Conservation (phyloP, 768 basidiomycete species). For the Coprinopsis marcescibilis region DNA sequence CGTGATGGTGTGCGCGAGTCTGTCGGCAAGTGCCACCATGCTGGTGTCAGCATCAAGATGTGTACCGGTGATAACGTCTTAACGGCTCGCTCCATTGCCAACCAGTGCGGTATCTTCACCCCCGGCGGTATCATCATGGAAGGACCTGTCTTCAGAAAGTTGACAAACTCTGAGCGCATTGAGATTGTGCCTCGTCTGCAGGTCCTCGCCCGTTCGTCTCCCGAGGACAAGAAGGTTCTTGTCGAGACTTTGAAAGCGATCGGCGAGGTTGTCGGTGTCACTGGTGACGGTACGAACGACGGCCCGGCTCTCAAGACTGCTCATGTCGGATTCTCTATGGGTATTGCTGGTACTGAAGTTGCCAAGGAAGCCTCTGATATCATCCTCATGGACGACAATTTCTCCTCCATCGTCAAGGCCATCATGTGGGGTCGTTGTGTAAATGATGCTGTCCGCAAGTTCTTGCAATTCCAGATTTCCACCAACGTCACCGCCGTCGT, state of each 20-base stretch:
- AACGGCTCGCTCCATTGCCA: slow-evolving; percentile 92
- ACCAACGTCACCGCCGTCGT: slow-evolving; percentile 95
- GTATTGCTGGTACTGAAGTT: slow-evolving; percentile 94
- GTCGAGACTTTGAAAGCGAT: slow-evolving; percentile 83
- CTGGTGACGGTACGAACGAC: slow-evolving; percentile 98
- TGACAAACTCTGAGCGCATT: slow-evolving; percentile 62
- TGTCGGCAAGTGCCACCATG: slow-evolving; percentile 78
- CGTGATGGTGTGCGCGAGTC: slow-evolving; percentile 86
- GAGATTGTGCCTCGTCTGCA: slow-evolving; percentile 89
- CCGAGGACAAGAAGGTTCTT: slow-evolving; percentile 92
- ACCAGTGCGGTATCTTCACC: slow-evolving; percentile 93
- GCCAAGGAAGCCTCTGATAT: slow-evolving; percentile 99
- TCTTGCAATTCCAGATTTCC: slow-evolving; percentile 92
- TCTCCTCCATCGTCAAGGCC: slow-evolving; percentile 91
- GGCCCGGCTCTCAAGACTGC: slow-evolving; percentile 95
- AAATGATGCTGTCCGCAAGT: slow-evolving; percentile 96
- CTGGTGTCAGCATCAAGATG: slow-evolving; percentile 96
- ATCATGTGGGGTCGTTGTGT: slow-evolving; percentile 99
- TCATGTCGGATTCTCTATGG: slow-evolving; percentile 96
- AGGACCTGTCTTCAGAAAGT: slow-evolving; percentile 85
- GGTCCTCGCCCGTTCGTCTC: slow-evolving; percentile 95
- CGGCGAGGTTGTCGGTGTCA: slow-evolving; percentile 91
- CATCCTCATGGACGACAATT: slow-evolving; percentile 97
- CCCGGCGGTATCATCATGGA: slow-evolving; percentile 97
- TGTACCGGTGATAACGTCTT: slow-evolving; percentile 97